Percentiles rank a stretch among this genome's conserved stretches.
Evolutionary conservation across 495 filamentous ascomycete species (phyloP).

Genomic region (Lasiosphaeria miniovina): DNA sequence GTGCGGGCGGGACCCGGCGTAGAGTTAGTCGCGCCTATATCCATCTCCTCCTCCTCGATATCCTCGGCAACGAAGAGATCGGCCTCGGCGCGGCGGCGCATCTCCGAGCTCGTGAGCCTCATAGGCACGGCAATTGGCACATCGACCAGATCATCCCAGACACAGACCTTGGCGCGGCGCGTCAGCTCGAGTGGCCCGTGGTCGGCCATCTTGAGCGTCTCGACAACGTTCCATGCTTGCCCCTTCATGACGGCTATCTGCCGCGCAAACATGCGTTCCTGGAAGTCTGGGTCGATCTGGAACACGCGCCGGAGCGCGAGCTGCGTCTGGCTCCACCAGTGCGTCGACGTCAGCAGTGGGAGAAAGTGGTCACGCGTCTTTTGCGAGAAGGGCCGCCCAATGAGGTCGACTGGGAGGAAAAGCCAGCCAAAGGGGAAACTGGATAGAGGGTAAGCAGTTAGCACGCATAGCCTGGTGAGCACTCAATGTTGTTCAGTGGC

Average conservation of each 20-base stretch:
- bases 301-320: constrained; percentile 79
- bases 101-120: constrained; percentile 73
- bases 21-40: constrained; percentile 74
- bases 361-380: constrained; percentile 92
- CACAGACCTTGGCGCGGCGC: constrained; percentile 82
- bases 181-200: constrained; percentile 94
- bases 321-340: constrained; percentile 97
- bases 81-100: constrained; percentile 54
- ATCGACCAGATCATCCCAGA: constrained; percentile 98
- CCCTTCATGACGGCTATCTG: constrained; percentile 99
- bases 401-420: constrained; percentile 92
- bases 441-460: constrained; percentile 2
- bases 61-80: constrained; percentile 24
- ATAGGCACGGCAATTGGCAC: constrained; percentile 91
- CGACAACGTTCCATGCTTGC: constrained; percentile 98
- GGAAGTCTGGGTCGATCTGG: constrained; percentile 88
- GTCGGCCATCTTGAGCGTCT: constrained; percentile 87
- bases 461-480: background rate
- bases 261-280: constrained; percentile 94
- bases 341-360: constrained; percentile 84
- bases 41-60: constrained; percentile 79
- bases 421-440: constrained; percentile 99
- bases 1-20: constrained; percentile 40
- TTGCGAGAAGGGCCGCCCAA: constrained; percentile 92
- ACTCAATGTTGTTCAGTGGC: background rate